Conservation (phyloP, 441 rosid species). For the Corymbia calophylla region DNA sequence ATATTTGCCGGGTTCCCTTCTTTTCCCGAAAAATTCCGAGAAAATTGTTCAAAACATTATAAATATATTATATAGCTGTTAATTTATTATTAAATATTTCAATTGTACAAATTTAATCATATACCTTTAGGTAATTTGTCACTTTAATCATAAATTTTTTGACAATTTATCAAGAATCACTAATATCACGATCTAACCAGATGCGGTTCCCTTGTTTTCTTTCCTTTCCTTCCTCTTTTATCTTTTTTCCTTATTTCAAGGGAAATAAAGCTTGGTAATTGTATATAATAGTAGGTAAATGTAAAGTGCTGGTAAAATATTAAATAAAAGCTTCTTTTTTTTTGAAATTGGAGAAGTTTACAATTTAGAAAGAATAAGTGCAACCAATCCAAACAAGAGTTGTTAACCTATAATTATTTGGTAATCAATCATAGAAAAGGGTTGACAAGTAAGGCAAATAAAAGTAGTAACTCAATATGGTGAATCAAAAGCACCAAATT, state of each 20-base stretch:
- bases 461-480: not conserved
- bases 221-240: not conserved
- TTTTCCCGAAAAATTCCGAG: fast-evolving
- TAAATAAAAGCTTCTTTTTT: no score
- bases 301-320: not conserved
- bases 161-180: no score
- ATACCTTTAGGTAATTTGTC: no score
- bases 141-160: no score
- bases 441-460: not conserved
- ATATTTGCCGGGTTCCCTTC: not conserved
- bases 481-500: not conserved
- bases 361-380: not conserved
- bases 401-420: not conserved
- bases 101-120: no score
- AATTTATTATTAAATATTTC: no score
- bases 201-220: no score
- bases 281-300: not conserved
- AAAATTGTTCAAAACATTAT: no score
- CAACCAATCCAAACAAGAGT: not conserved
- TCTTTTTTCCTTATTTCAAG: not conserved
- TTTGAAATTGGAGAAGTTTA: not conserved
- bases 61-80: fast-evolving
- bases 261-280: no score
- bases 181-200: fast-evolving
- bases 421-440: not conserved